Percentiles rank a stretch among this genome's conserved stretches.
Evolutionary conservation across 1,284 basidiomycete genomes (phyloP).

Genomic region (Psilocybe mexicana): DNA sequence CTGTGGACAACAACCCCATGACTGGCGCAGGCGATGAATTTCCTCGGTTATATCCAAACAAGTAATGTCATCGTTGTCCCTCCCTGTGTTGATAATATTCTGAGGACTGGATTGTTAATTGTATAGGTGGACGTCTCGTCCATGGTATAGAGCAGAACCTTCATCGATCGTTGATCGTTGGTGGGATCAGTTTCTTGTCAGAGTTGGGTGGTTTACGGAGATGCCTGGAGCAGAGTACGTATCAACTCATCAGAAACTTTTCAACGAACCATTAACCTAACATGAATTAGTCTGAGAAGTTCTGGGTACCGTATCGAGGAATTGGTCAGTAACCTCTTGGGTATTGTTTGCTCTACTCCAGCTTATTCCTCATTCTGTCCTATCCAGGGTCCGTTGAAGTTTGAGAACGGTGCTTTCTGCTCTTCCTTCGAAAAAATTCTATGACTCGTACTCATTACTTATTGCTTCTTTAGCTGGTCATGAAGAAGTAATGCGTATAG

Average conservation of each 20-base stretch:
- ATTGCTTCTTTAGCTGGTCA: constrained; percentile 31
- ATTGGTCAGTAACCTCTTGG: constrained; percentile 29
- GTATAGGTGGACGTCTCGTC: constrained; percentile 34
- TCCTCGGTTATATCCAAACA: constrained; percentile 32
- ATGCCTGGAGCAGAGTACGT: constrained; percentile 38
- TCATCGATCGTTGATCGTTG: constrained; percentile 26
- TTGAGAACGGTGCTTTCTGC: constrained; percentile 26
- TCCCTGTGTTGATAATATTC: background rate
- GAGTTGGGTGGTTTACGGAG: constrained; percentile 34
- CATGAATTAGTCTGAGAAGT: constrained; percentile 34
- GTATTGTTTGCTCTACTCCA: background rate
- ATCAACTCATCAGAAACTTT: too few species aligned
- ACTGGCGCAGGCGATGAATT: constrained; percentile 20
- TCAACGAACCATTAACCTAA: too few species aligned
- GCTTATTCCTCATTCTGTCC: background rate
- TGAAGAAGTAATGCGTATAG: constrained; percentile 39
- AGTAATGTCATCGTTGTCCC: constrained; percentile 19
- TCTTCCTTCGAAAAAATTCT: background rate
- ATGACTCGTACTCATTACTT: background rate
- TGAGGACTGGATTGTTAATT: background rate
- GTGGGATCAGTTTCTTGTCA: constrained; percentile 31
- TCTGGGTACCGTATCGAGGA: constrained; percentile 44
- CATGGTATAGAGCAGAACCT: constrained; percentile 45
- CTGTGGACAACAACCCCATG: constrained; percentile 21
- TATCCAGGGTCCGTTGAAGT: constrained; percentile 33